These are phyloP conservation scores for Nemania serpens DNA, from an alignment of 2,329 filamentous ascomycete species.

Conservation along the genomic window DNA sequence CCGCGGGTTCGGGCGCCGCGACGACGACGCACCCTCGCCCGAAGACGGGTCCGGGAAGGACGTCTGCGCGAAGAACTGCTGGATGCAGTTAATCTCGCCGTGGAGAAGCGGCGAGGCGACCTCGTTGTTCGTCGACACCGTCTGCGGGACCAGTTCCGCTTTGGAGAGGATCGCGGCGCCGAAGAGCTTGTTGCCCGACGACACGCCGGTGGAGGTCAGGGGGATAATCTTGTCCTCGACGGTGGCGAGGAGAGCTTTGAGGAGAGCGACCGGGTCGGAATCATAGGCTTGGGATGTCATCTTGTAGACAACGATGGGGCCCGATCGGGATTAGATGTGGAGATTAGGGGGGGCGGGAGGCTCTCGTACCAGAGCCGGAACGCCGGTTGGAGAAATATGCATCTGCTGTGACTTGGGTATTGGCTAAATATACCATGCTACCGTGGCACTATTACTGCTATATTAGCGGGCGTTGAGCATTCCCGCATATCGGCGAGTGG, in stretches of 20 bases:
- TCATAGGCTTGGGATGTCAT: conserved; percentile 29
- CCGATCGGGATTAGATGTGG: too few relatives aligned
- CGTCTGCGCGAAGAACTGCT: conserved; percentile 55
- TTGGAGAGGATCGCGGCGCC: conserved; percentile 59
- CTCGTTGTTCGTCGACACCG: conserved; percentile 62
- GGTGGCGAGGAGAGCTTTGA: conserved; percentile 47
- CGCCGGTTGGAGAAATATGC: too few relatives aligned
- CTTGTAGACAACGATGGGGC: not conserved
- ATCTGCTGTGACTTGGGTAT: not conserved
- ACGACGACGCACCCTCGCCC: not conserved
- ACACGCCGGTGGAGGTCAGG: conserved; percentile 54
- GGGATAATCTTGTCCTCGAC: conserved; percentile 56
- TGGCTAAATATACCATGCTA: not conserved
- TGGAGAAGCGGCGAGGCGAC: conserved; percentile 59
- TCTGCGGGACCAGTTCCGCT: conserved; percentile 47
- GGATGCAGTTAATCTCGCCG: conserved; percentile 65
- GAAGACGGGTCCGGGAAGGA: conserved; percentile 33
- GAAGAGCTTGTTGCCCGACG: conserved; percentile 60
- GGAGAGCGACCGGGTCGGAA: conserved; percentile 41
- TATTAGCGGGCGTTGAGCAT: conserved; percentile 7
- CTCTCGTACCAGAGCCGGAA: too few relatives aligned
- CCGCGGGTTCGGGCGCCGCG: conserved; percentile 45
- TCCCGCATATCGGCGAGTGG: conserved; percentile 4
- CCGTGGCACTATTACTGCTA: not conserved
- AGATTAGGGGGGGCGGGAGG: too few relatives aligned